These are phyloP conservation scores for Backusella morwellensis DNA, from an alignment of 192 early-diverging fungal species.

Conservation along the genomic window DNA sequence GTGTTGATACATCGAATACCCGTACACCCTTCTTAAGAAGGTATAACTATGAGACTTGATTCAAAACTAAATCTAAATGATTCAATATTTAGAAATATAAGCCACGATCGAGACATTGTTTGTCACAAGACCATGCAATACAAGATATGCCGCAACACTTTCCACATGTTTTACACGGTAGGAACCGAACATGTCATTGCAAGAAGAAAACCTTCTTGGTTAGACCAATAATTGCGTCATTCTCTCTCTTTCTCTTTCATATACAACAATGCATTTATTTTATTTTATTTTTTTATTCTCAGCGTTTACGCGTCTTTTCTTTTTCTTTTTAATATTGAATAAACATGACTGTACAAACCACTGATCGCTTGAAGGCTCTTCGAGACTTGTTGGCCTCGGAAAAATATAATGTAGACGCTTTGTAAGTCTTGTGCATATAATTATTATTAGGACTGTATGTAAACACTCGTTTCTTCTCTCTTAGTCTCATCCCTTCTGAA, in stretches of 20 bases:
- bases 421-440: conserved; percentile 13
- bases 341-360: conserved; percentile 9
- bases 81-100: not conserved
- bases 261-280: not conserved
- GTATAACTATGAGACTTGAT: conserved; percentile 15
- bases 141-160: conserved; percentile 96
- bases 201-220: conserved; percentile 16
- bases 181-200: conserved; percentile 29
- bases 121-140: conserved; percentile 82
- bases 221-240: not conserved
- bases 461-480: conserved; percentile 14
- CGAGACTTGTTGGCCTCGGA: conserved; percentile 3
- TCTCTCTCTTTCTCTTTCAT: no score
- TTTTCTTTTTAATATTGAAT: not conserved
- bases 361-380: conserved; percentile 8
- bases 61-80: no score
- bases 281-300: not conserved
- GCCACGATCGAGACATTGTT: conserved; percentile 45
- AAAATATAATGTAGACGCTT: conserved; percentile 29
- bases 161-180: conserved; percentile 77
- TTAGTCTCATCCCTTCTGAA: conserved; percentile 88
- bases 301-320: not conserved
- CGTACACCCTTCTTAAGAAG: conserved; percentile 37
- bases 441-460: not conserved
- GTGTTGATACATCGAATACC: conserved; percentile 9